These are phyloP conservation scores for Mycena indigotica DNA, from an alignment of 768 basidiomycete genomes.

Conservation along the genomic window DNA sequence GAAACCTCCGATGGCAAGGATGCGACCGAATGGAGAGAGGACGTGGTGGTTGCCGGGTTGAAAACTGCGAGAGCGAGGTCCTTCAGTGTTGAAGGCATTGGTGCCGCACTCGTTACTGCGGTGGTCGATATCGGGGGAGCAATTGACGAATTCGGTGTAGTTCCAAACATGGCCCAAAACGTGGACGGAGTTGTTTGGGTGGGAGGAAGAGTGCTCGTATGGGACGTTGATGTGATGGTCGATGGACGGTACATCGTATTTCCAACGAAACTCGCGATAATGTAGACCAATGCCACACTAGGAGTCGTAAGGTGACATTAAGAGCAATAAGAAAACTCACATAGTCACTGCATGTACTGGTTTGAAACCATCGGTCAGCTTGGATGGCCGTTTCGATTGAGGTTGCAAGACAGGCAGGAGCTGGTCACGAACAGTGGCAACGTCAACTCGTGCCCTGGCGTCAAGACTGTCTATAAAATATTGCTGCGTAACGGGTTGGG, in stretches of 20 bases:
- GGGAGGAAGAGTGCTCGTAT: conserved; percentile 28
- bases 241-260: conserved; percentile 49
- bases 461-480: conserved; percentile 47
- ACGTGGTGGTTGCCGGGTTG: conserved; percentile 48
- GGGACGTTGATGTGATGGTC: conserved; percentile 38
- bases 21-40: conserved; percentile 29
- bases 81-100: conserved; percentile 44
- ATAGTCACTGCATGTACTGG: conserved; percentile 64
- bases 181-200: conserved; percentile 30
- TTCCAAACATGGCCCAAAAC: conserved; percentile 46
- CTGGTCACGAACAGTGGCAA: conserved; percentile 44
- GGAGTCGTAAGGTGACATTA: conserved; percentile 13
- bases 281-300: conserved; percentile 69
- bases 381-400: conserved; percentile 36
- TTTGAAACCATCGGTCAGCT: conserved; percentile 45
- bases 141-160: conserved; percentile 41
- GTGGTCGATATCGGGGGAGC: conserved; percentile 29
- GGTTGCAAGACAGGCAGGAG: conserved; percentile 47
- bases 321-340: conserved; percentile 41
- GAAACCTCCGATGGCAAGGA: conserved; percentile 9
- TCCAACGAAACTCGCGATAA: conserved; percentile 64
- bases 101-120: conserved; percentile 30
- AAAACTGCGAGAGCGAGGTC: conserved; percentile 57
- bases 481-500: conserved; percentile 31
- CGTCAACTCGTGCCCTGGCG: conserved; percentile 44